Evolutionary conservation across 345 rosid species (phyloP), one percentile per base, ranked within the genome.

Genomic region (Triadica sebifera): DNA sequence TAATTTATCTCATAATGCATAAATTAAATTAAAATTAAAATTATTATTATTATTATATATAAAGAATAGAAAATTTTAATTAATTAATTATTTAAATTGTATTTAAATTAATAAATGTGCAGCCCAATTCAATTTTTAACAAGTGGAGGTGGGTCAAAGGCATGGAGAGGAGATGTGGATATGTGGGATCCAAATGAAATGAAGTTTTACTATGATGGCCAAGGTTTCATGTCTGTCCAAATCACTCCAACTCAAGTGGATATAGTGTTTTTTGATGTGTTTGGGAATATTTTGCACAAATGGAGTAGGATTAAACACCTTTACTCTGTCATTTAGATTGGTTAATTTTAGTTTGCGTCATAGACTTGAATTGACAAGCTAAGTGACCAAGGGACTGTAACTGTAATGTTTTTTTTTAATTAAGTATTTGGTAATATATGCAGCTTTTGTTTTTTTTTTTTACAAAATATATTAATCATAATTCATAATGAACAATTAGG

Each of bases 61-160:
- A 29, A 29, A 29, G 34, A 29, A 53, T 12, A 55, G 37, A n/a
- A 56, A 51, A 5, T 22, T 15, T 2, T 19, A 3, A 7, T 19
- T n/a, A n/a, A n/a, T n/a, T 37, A 8, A 8, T 38, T n/a, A n/a
- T n/a, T n/a, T n/a, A n/a, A n/a, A n/a, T n/a, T n/a, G n/a, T n/a
- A n/a, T n/a, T n/a, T n/a, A n/a, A n/a, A 16, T 1, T 2, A n/a
- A n/a, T n/a, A n/a, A n/a, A n/a, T n/a, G n/a, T 79, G 82, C 85
- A 91, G 97, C 50, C 73, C 67, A 29, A 82, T 80, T 1, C 85
- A 88, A 71, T 90, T 74, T 73, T 60, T 93, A 4, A 93, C 98
- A 2, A 90, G 93, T 66, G 96, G 96, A 12, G 96, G 89, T 9
- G 96, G 98, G 7, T 93, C 98, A 38, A 89, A 90, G 74, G 94